A percentile compares a stretch with the other conserved stretches of the same genome.
Evolutionary conservation across 2,329 filamentous ascomycete genomes (phyloP).

Genomic region (Ploettnerulaceae sp.): DNA sequence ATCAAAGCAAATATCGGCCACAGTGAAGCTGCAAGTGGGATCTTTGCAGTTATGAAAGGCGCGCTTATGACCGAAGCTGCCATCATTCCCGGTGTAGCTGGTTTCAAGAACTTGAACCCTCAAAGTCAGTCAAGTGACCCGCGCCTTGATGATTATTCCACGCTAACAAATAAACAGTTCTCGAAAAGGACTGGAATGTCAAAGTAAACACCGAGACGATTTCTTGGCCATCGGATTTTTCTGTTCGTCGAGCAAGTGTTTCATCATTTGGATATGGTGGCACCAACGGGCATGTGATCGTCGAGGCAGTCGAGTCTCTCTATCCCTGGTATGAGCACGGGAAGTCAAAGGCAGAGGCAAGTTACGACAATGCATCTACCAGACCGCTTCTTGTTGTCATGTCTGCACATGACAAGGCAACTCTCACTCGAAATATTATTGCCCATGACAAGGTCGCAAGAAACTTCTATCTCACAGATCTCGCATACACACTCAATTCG

Average conservation of each 20-base stretch:
- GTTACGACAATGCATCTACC: slow-evolving; percentile 26
- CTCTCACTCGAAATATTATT: no score
- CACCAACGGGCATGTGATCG: slow-evolving; percentile 37
- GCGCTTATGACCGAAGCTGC: slow-evolving; percentile 31
- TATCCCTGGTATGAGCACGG: no score
- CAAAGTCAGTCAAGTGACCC: no score
- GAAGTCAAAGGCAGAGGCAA: slow-evolving; percentile 18
- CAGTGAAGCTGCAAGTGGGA: slow-evolving; percentile 33
- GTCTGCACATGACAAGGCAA: slow-evolving; percentile 29
- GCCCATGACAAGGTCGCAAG: slow-evolving; percentile 29
- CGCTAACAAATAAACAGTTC: no score
- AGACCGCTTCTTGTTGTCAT: slow-evolving; percentile 30
- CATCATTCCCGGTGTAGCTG: slow-evolving; percentile 29
- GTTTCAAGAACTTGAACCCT: slow-evolving; percentile 38
- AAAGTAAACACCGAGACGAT: no score
- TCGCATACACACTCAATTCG: slow-evolving; percentile 30
- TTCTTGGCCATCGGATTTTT: no score
- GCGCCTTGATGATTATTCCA: no score
- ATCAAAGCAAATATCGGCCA: slow-evolving; percentile 35
- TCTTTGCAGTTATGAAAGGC: slow-evolving; percentile 29
- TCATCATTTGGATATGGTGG: slow-evolving; percentile 38
- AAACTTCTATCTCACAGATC: slow-evolving; percentile 30
- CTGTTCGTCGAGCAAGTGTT: no score
- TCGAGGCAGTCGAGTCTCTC: no score
- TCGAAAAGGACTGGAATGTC: no score